These are phyloP conservation scores for Gaultheria prostrata DNA, from an alignment of 148 eudicot genomes.

Conservation along the genomic window DNA sequence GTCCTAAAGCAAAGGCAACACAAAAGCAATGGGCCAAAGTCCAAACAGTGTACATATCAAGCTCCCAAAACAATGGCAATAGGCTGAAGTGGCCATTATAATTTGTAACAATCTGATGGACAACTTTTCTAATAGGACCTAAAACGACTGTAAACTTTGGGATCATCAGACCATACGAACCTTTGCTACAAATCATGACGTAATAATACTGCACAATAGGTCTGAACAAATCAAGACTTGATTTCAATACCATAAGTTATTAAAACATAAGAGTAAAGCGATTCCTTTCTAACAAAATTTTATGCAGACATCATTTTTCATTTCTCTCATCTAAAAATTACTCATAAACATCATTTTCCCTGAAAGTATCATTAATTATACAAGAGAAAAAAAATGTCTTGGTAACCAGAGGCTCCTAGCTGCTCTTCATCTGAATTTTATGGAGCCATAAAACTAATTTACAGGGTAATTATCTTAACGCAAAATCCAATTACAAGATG, in stretches of 20 bases:
- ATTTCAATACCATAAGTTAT: too few species aligned
- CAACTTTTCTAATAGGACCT: background rate
- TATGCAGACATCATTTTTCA: background rate
- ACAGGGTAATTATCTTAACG: background rate
- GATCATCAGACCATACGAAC: background rate
- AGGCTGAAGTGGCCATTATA: background rate
- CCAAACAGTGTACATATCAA: background rate
- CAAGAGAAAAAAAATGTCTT: background rate
- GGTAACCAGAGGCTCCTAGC: background rate
- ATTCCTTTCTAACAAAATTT: background rate
- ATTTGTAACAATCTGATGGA: background rate
- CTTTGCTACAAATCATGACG: background rate
- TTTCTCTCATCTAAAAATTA: background rate
- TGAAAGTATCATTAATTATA: background rate
- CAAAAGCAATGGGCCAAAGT: background rate
- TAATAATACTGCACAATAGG: background rate
- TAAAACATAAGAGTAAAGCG: background rate
- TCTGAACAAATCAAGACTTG: background rate
- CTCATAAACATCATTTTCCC: background rate
- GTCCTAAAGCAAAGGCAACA: background rate
- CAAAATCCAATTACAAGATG: background rate
- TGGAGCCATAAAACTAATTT: background rate
- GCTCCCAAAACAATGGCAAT: background rate
- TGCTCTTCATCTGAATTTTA: background rate
- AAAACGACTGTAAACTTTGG: background rate